phyloP scores from a whole-genome alignment of 768 basidiomycete genomes.

The Lepiota venenata region DNA sequence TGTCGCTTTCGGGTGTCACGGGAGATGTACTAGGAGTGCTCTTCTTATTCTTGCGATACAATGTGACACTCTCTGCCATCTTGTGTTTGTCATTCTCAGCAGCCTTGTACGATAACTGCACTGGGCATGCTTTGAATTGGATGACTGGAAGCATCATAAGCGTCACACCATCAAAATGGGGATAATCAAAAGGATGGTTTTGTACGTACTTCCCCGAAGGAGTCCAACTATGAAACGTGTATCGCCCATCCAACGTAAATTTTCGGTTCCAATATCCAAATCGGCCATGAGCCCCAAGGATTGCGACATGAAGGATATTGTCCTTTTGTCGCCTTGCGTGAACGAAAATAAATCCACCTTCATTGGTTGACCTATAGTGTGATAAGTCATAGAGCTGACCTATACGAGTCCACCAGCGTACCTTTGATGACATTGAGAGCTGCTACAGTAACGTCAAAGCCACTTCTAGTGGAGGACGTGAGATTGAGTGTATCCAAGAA shows the following conservation, averaged over 20 bases:
- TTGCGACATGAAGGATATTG: constrained; percentile 82
- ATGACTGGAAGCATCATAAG: constrained; percentile 40
- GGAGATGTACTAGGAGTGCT: constrained; percentile 8
- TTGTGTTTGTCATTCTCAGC: constrained; percentile 65
- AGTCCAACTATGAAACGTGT: constrained; percentile 73
- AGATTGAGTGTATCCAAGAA: neutral
- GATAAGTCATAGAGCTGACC: neutral
- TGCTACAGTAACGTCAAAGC: constrained; percentile 68
- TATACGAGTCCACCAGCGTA: constrained; percentile 16
- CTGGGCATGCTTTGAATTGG: constrained; percentile 57
- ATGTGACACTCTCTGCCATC: constrained; percentile 53
- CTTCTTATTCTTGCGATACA: constrained; percentile 31
- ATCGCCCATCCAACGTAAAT: constrained; percentile 86
- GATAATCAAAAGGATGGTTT: neutral
- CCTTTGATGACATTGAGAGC: constrained; percentile 82
- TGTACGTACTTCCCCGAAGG: constrained; percentile 57
- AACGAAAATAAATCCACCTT: constrained; percentile 75
- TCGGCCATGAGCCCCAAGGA: constrained; percentile 84
- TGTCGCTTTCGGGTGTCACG: constrained; percentile 12
- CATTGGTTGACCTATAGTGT: constrained; percentile 59
- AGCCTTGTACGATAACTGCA: constrained; percentile 70
- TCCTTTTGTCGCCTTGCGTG: constrained; percentile 59
- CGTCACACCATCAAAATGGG: neutral
- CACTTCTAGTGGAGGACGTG: constrained; percentile 40
- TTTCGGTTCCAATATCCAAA: constrained; percentile 78